Conservation (phyloP, 306 rosid species). For the Prunus persica region DNA sequence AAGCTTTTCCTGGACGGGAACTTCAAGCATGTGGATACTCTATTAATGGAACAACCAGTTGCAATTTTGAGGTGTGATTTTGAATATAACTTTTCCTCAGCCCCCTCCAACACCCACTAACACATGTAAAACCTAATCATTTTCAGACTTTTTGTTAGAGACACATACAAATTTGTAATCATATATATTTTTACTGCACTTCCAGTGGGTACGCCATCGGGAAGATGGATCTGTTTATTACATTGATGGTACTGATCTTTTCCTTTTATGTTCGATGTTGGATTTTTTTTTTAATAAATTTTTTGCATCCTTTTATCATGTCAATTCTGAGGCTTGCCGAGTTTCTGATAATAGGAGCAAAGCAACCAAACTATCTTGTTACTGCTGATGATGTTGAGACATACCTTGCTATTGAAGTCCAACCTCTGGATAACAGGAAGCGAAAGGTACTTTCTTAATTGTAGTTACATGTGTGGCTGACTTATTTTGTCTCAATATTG, state of each 20-base stretch:
- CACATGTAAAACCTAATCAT: background rate
- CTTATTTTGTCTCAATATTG: constrained; percentile 1
- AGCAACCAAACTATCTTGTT: constrained; percentile 88
- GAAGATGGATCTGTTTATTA: constrained; percentile 89
- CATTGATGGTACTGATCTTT: constrained; percentile 65
- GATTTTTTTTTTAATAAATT: background rate
- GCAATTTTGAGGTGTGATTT: constrained; percentile 85
- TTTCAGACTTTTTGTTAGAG: constrained; percentile 10
- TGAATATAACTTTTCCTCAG: constrained; percentile 9
- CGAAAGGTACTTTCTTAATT: constrained; percentile 59
- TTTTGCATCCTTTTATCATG: constrained; percentile 1
- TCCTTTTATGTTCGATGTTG: constrained; percentile 6
- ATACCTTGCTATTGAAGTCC: constrained; percentile 92
- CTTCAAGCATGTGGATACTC: constrained; percentile 90
- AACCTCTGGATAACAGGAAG: constrained; percentile 89
- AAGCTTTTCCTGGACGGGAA: constrained; percentile 80
- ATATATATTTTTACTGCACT: constrained; percentile 28
- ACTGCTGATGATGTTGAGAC: constrained; percentile 86
- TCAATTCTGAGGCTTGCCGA: constrained; percentile 23
- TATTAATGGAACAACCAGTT: constrained; percentile 87
- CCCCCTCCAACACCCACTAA: background rate
- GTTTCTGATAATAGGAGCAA: constrained; percentile 62
- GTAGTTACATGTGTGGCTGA: constrained; percentile 4
- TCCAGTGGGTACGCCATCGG: constrained; percentile 87
- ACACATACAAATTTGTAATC: constrained; percentile 14